Conservation (phyloP, 192 early-diverging fungal genomes). For the Coemansia sp. region DNA sequence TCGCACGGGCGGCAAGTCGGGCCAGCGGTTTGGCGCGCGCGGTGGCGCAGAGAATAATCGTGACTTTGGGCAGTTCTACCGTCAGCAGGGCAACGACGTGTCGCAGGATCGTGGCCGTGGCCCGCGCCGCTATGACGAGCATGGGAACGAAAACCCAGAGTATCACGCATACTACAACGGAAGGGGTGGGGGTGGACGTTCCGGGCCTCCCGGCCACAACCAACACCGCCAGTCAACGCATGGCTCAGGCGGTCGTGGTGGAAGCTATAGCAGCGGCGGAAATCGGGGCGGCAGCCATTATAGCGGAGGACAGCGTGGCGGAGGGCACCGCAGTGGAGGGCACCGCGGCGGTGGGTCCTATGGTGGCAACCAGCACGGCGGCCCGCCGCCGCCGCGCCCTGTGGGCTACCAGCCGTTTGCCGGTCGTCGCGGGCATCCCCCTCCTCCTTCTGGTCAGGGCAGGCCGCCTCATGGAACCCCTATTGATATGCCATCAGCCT, state of each 20-base stretch:
- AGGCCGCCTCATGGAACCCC: neutral
- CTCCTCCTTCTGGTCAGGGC: neutral
- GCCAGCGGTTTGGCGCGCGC: constrained; percentile 23
- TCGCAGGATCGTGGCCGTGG: constrained; percentile 41
- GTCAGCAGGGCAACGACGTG: constrained; percentile 47
- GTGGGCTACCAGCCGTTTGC: constrained; percentile 38
- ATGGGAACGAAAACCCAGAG: constrained; percentile 29
- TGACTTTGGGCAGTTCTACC: constrained; percentile 42
- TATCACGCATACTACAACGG: constrained; percentile 17
- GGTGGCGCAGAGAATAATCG: constrained; percentile 29
- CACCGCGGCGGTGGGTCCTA: neutral
- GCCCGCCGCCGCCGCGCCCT: constrained; percentile 22
- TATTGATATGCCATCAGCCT: neutral
- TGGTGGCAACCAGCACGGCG: neutral
- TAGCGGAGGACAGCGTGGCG: neutral
- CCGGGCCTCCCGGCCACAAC: neutral
- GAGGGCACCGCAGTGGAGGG: neutral
- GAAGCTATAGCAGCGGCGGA: neutral
- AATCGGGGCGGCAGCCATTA: neutral
- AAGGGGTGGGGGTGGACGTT: neutral
- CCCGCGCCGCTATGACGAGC: constrained; percentile 45
- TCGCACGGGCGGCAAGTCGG: constrained; percentile 30
- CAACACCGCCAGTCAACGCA: neutral
- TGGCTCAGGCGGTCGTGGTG: too few relatives aligned
- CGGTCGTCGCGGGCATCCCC: constrained; percentile 6